Base-by-base conservation (phyloP, 768 basidiomycete species). In the Omphalotus guepiniiformis region DNA sequence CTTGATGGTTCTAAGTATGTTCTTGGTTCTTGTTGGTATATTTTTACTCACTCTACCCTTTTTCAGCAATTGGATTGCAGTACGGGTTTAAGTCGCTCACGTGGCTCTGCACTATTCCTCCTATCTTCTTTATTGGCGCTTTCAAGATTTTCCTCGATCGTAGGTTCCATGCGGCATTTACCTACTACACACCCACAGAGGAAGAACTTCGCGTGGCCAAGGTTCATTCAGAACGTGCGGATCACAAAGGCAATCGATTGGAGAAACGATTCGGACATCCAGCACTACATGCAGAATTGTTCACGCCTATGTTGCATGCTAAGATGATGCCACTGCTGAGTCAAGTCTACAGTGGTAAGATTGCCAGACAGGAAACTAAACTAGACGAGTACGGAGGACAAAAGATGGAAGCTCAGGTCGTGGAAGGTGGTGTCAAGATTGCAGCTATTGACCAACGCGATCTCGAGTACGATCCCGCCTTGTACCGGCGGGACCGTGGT, bases 251-350 rank as follows among this genome's bases (percentile, higher is more conserved):
- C 46, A 76, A 86, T 59, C 79, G 87, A 27, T 79, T 98, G 25
- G 85, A 85, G 69, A 92, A 84, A 62, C 85, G 95, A 23, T 99
- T 98, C 68, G 89, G 94, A 1, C 96, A 99, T 63, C 94, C 96
- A 1, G 88, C 93, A 13, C 73, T 99, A 39, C 82, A 93, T 55
- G 67, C 78, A 11, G 91, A 94, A 44, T 74, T 95, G 38, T 89
- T 93, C 67, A 91, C 89, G 4, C 90, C 88, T 0, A 88, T 90
- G 87, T 63, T 93, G 42, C 90, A 91, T 56, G 82, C 85, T 52
- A 84, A 82, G 64, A 87, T 91, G 86, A 83, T 88, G 78, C 83
- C 78, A 6, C 68, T 93, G 19, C 70, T 93, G 18, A 65, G 71
- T 28, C 78, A 91, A 51, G 86, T 93, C 22, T 93, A 90, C 59